phyloP scores from a whole-genome alignment of 73 alveolate genomes.

The Blepharisma japonicum region DNA sequence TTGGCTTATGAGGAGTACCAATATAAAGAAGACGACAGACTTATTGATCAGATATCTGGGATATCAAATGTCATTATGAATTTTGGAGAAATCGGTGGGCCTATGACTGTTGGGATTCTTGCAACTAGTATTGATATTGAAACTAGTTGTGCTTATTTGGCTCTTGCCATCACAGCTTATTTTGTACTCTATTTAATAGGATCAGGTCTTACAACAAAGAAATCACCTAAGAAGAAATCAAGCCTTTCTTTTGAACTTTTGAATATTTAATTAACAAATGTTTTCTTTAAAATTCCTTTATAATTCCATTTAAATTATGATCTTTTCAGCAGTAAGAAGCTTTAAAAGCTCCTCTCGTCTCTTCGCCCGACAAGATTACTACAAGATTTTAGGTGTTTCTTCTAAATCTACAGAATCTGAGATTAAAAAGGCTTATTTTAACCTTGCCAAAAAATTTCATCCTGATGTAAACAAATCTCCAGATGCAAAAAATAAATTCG shows the following conservation, averaged over 20 bases:
- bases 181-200: neutral
- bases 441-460: conserved; percentile 87
- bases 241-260: no score
- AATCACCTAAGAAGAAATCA: no score
- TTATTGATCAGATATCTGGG: neutral
- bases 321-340: neutral
- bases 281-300: no score
- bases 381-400: conserved; percentile 78
- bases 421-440: conserved; percentile 89
- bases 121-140: neutral
- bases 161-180: neutral
- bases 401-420: conserved; percentile 83
- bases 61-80: neutral
- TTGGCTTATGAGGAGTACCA: neutral
- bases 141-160: neutral
- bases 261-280: no score
- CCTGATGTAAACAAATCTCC: conserved; percentile 96
- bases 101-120: neutral
- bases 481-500: conserved; percentile 90
- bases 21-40: neutral
- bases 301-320: neutral
- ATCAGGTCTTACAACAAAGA: neutral
- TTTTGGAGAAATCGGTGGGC: neutral
- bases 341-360: neutral
- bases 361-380: conserved; percentile 67